Evolutionary conservation across 441 rosid genomes (phyloP).

Genomic region (Adansonia rubrostipa): DNA sequence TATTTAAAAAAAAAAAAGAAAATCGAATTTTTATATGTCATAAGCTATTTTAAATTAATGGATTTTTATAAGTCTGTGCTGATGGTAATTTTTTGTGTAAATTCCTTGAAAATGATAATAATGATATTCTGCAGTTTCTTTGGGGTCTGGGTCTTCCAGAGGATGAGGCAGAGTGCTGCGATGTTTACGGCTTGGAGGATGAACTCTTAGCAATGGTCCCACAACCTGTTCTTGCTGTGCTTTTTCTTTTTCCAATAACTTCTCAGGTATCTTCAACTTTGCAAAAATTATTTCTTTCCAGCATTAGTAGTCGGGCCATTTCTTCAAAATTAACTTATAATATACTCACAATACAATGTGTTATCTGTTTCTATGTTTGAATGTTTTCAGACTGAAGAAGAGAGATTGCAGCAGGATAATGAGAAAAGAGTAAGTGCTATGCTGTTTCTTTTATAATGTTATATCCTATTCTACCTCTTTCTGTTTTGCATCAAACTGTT

Average conservation of each 20-base stretch:
- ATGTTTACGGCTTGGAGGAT: constrained; percentile 87
- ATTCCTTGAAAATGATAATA: constrained; percentile 1
- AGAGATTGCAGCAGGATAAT: constrained; percentile 68
- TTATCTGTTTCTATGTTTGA: constrained; percentile 20
- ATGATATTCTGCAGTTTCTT: constrained; percentile 59
- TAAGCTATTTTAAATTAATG: background rate
- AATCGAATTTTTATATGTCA: background rate
- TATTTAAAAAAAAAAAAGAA: background rate
- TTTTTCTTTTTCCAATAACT: constrained; percentile 84
- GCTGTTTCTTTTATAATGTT: constrained; percentile 7
- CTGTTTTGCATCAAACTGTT: background rate
- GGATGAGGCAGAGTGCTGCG: constrained; percentile 73
- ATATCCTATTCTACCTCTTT: background rate
- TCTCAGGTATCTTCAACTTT: constrained; percentile 49
- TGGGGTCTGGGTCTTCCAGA: constrained; percentile 79
- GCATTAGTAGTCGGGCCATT: background rate
- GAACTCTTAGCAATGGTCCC: constrained; percentile 92
- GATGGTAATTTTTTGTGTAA: background rate
- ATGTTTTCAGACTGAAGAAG: constrained; percentile 69
- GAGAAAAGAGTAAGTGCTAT: constrained; percentile 48
- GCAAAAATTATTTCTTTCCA: constrained; percentile 11
- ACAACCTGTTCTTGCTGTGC: constrained; percentile 85
- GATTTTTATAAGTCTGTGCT: background rate
- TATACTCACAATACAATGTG: background rate
- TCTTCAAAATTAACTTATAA: background rate